Base-by-base conservation (phyloP, 1,284 basidiomycete genomes). In the Papiliotrema nemorosa region DNA sequence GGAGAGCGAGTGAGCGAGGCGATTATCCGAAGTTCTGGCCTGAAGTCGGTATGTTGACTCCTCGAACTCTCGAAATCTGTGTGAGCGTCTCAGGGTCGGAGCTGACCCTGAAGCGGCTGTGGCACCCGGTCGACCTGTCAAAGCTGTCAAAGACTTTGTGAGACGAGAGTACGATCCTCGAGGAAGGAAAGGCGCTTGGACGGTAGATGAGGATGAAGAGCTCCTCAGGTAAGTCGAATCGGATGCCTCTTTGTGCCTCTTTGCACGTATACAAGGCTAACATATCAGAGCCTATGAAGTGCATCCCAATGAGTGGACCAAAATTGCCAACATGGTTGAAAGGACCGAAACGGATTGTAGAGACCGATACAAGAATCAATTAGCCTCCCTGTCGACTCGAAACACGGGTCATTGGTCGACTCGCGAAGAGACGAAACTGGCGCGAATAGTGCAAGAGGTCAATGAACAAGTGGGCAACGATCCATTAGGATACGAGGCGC, bases 141-240 rank as follows among this genome's bases (percentile, higher is more conserved):
- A 58, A 24, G 66, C 66, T 40, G 64, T 71, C 33, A 64, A 66
- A 52, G 59, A 64, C 42, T 57, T 57, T 21, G 60, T 69, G 14
- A 58, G 64, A 52, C 47, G 69, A 33, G 59, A 62, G 49, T 67
- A 65, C 49, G 60, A 73, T 55, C 65, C 69, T 21, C 52, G 58
- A 20, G 66, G 58, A 3, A 57, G 59, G 21, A 67, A 73, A 56
- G 70, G 70, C 4, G 35, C 48, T 22, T 73, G 69, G 69, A 64
- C 62, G 1, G 46, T 53, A 13, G 59, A 60, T 16, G 67, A 73
- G 46, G 70, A 73, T 47, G 49, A 38, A n/a, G 56, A 52, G 26
- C 51, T 73, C 22, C 44, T 60, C 5, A 42, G 50, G 67, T 68
- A 27, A 52, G 66, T 34, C 36, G 25, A 22, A 26, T 24, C 16